Evolutionary conservation across 768 basidiomycete genomes (phyloP), one percentile per base, ranked within the genome.

Genomic region (Collybia sordida): DNA sequence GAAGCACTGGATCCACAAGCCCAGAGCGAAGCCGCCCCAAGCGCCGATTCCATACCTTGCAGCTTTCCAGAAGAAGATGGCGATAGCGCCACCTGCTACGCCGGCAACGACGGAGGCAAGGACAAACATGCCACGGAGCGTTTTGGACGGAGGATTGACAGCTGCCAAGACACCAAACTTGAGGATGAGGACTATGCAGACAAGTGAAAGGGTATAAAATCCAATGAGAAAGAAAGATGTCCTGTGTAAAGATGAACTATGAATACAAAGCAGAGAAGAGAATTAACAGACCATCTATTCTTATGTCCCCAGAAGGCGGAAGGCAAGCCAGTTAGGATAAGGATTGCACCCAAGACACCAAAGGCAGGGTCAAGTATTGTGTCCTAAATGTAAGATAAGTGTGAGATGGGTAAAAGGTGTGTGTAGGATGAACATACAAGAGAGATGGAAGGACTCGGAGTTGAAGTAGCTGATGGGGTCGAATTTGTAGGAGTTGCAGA

Each of bases 301-400:
- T 96, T 96, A 72, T 94, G 93, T 18, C 95, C 95, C 71, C 90
- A 86, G 58, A 93, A 92, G 3, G 90, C 89, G 45, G 90, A 89
- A 7, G 93, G 92, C 5, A 95, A 73, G 41, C 95, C 95, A 7
- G 90, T 93, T 42, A 97, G 61, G 57, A 97, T 93, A 63, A 98
- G 83, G 53, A 97, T 68, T 4, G 82, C 89, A 41, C 95, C 95
- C 14, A 94, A 78, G 24, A 94, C 90, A 44, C 85, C 93, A 67
- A 95, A 98, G 14, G 85, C 93, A 22, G 91, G 90, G 61, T 93
- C 90, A 31, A 96, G 72, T 62, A 72, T 79, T 17, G 93, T 93
- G 18, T 75, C 80, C 74, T 76, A 50, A 19, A 31, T 11, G 31
- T 35, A 47, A 24, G 22, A n/a, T 31, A 12, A 77, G 73, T 54